Conservation (phyloP, 495 filamentous ascomycete species). For the Poronia punctata region DNA sequence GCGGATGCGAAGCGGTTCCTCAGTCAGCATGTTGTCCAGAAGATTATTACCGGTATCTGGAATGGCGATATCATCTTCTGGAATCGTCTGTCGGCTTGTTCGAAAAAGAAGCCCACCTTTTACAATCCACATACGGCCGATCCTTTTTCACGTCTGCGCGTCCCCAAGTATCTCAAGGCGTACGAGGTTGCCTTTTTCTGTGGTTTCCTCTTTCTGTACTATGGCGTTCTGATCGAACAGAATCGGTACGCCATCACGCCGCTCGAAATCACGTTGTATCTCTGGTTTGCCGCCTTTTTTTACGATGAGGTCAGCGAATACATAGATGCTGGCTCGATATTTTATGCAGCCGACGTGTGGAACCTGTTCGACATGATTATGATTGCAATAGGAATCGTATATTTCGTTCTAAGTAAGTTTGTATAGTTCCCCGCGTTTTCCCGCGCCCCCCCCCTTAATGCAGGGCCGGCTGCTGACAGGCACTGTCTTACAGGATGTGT, state of each 20-base stretch:
- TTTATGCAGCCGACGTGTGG: slow-evolving; percentile 88
- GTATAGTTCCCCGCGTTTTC: slow-evolving; percentile 7
- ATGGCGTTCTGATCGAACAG: slow-evolving; percentile 65
- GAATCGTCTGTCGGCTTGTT: slow-evolving; percentile 69
- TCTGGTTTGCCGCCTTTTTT: slow-evolving; percentile 76
- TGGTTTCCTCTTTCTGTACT: slow-evolving; percentile 76
- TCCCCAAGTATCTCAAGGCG: slow-evolving; percentile 85
- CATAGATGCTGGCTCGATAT: slow-evolving; percentile 72
- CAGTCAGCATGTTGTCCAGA: slow-evolving; percentile 77
- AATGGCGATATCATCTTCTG: slow-evolving; percentile 88
- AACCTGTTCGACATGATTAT: slow-evolving; percentile 83
- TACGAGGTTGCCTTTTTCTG: slow-evolving; percentile 86
- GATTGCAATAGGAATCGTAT: slow-evolving; percentile 71
- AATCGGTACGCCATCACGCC: slow-evolving; percentile 41
- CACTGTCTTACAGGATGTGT: slow-evolving; percentile 49
- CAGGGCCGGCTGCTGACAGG: neutral
- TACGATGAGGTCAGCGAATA: slow-evolving; percentile 83
- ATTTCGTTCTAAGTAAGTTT: slow-evolving; percentile 61
- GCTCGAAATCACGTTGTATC: slow-evolving; percentile 49
- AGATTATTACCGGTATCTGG: slow-evolving; percentile 86
- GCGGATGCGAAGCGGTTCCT: slow-evolving; percentile 88
- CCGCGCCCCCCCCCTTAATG: slow-evolving; percentile 6
- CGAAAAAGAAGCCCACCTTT: slow-evolving; percentile 71
- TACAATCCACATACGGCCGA: slow-evolving; percentile 73
- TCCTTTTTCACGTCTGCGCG: slow-evolving; percentile 75